Percentiles rank a stretch among this genome's conserved stretches.
These are phyloP conservation scores for Leccinum subtestaceum DNA, from an alignment of 768 basidiomycete genomes.

Conservation along the genomic window DNA sequence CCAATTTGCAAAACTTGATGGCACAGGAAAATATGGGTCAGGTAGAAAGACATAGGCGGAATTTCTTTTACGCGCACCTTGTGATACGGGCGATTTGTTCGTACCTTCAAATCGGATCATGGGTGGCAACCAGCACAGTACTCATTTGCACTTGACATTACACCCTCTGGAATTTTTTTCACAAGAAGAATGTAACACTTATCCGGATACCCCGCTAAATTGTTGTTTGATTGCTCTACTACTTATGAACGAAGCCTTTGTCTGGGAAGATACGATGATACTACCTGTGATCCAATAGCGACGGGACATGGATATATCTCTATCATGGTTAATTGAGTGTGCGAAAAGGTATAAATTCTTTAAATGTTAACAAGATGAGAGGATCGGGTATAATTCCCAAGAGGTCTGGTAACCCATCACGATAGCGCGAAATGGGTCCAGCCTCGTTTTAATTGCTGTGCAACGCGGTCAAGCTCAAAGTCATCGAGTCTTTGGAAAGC, in stretches of 20 bases:
- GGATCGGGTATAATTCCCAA: not conserved
- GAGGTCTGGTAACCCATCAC: not conserved
- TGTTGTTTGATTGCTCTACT: not conserved
- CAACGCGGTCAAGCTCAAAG: constrained; percentile 6
- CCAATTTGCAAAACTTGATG: no score
- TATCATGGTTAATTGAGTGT: not conserved
- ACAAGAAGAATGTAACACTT: no score
- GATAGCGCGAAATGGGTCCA: constrained; percentile 38
- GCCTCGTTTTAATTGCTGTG: constrained; percentile 67
- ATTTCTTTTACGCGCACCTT: no score
- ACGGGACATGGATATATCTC: constrained; percentile 9
- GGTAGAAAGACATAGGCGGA: no score
- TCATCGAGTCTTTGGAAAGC: constrained; percentile 6
- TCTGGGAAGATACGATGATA: constrained; percentile 11
- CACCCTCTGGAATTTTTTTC: no score
- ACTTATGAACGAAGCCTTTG: not conserved
- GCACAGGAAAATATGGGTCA: no score
- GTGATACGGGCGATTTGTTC: no score
- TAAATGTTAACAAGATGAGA: constrained; percentile 3
- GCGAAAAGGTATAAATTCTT: not conserved
- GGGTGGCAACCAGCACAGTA: no score
- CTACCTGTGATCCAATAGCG: constrained; percentile 1
- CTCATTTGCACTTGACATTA: no score
- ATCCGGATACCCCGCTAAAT: no score
- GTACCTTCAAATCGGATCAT: no score